Base-by-base conservation (phyloP, 352 stramenopile species). In the Phytophthora podocarpi region DNA sequence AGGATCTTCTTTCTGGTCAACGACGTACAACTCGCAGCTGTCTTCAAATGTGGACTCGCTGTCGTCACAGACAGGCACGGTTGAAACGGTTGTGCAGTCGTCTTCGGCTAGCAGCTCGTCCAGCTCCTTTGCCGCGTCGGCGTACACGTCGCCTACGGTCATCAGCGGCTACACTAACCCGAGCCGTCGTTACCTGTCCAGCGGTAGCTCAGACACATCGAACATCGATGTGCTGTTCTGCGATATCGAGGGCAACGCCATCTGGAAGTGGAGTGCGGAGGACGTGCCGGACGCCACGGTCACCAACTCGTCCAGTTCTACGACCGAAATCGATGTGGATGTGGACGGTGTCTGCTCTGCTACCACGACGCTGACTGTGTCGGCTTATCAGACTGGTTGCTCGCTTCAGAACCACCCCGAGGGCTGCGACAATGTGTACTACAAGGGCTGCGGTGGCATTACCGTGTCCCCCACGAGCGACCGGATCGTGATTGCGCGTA, bases 361-460 rank as follows among this genome's bases (percentile, higher is more conserved):
- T 46, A 69, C 64, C 0, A 72, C 69, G 30, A 78, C 72, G 26
- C 73, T 91, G 26, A 78, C 67, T 21, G 83, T 91, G 15, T 80
- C 74, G n/a, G 79, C 84, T 2, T 89, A 80, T 55, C 77, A 88
- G 50, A 81, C 70, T 26, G 81, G 81, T 21, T 90, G 81, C 62
- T 87, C 78, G 32, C 64, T 70, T 34, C 80, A 89, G 67, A 90
- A 90, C 63, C 72, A 85, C 64, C 78, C 76, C 0, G 64, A 86
- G 40, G 81, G 79, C 3, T 90, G 81, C 35, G 70, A 83, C 30
- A 77, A 87, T 11, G 72, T 88, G 12, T 90, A 90, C 64, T 87
- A 84, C 67, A 89, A 89, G 59, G 84, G 84, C 59, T 93, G 84
- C 40, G 80, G 82, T 47, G 84, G 84, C n/a, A 71, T 93, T n/a